phyloP scores from a whole-genome alignment of 768 basidiomycete genomes.

The Pholiota conissans region DNA sequence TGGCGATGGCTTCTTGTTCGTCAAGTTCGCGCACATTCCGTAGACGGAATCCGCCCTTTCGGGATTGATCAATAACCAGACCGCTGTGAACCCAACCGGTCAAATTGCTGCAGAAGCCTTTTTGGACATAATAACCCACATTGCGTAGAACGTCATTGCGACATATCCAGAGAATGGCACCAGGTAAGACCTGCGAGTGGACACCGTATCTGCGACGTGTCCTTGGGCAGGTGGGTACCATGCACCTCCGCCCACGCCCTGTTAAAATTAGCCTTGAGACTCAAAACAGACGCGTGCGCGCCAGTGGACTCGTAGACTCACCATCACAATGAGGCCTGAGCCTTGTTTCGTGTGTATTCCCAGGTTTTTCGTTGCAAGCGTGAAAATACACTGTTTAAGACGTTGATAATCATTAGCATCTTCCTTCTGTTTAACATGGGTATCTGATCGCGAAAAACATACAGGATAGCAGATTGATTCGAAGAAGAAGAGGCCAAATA shows the following conservation, averaged over 20 bases:
- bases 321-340: slow-evolving; percentile 68
- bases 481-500: slow-evolving; percentile 71
- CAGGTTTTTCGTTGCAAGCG: slow-evolving; percentile 63
- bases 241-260: slow-evolving; percentile 64
- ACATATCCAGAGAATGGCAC: slow-evolving; percentile 60
- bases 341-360: slow-evolving; percentile 61
- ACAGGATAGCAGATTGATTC: slow-evolving; percentile 76
- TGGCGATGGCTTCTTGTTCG: neutral
- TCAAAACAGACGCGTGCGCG: neutral
- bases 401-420: neutral
- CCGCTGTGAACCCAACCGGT: slow-evolving; percentile 34
- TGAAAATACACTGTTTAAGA: slow-evolving; percentile 61
- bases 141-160: slow-evolving; percentile 56
- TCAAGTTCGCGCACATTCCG: slow-evolving; percentile 44
- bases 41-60: slow-evolving; percentile 49
- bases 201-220: slow-evolving; percentile 47
- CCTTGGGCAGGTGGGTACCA: slow-evolving; percentile 69
- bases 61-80: slow-evolving; percentile 50
- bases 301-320: slow-evolving; percentile 18
- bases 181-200: slow-evolving; percentile 56
- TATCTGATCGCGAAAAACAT: slow-evolving; percentile 16
- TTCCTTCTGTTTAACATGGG: neutral
- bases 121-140: slow-evolving; percentile 45
- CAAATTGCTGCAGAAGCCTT: neutral
- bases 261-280: neutral